Base-by-base conservation (phyloP, 148 eudicot species). In the Cornus kousa region DNA sequence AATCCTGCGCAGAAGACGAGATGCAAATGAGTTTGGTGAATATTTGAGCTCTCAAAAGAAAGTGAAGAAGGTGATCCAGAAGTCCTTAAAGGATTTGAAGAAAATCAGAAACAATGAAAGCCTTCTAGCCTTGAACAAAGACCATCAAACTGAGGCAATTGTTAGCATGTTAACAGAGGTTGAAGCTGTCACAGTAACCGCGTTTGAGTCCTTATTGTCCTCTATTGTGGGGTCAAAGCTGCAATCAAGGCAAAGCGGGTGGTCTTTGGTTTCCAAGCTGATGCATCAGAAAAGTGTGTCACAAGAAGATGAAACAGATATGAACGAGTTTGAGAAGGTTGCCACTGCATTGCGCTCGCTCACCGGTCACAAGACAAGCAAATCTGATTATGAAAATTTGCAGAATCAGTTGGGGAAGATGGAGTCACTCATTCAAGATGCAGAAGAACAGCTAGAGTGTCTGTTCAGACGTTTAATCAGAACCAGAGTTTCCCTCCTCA, bases 401-500 rank as follows among this genome's bases (percentile, higher is more conserved):
- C 73, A 62, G 62, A 83, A 76, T 46, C 73, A 79, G 76, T 74
- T 83, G 33, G 13, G 22, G 10, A 73, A 79, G 40, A 46, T 83
- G 37, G 88, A 87, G 64, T 48, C 82, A 10, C 71, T 72, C 73
- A 81, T 82, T 74, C 85, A 86, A 81, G 87, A 82, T 37, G 32
- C 84, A 12, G 89, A 84, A 31, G 84, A 89, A 77, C 81, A 23
- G 12, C 72, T 89, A 74, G 90, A 87, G 23, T 68, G 80, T 70
- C 28, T 86, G 43, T 87, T 84, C 43, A 84, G 87, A 76, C 78
- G 76, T 53, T 68, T 87, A 64, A 82, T 89, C 66, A 87, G 80
- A 71, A 85, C 82, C 46, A 80, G 92, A 86, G 87, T 84, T 74
- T 73, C 53, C 35, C 82, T 88, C 65, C 87, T 88, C 22, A 88